Evolutionary conservation across 768 basidiomycete species (phyloP), one percentile per base, ranked within the genome.

Genomic region (Leccinum uliginosum): DNA sequence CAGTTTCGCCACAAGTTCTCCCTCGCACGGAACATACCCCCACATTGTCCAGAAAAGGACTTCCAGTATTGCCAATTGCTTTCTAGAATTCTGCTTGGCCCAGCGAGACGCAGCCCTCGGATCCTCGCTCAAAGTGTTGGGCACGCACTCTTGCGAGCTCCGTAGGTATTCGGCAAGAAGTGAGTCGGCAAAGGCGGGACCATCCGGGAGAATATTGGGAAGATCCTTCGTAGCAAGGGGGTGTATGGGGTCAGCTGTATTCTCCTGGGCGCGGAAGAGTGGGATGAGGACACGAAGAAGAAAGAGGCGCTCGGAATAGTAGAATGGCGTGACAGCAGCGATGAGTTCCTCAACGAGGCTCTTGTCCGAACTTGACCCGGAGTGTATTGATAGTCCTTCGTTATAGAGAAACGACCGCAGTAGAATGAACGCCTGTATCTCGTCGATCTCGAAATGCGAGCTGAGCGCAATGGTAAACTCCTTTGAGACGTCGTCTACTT

Each of bases 11-110:
- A 91, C 85, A 55, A 88, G 65, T 4, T 80, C 73, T 2, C 86
- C 89, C 35, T 76, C 80, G 62, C 89, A 86, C 0, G 85, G 71
- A 11, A 83, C 81, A 56, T 83, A 86, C 12, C 81, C 84, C 85
- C 88, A 95, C 82, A 93, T 86, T 5, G 85, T 80, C 83, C 91
- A 91, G 71, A 97, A 98, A 46, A 97, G 76, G 32, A 95, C 83
- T 62, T 97, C 92, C 50, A 97, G 74, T 44, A 93, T 67, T 11
- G 85, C 84, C 43, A 93, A 74, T 68, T 96, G 95, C 65, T 94
- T 87, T 64, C 81, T 83, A 30, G 80, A 66, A 64, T 83, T 87
- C 70, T 92, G 86, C 73, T 87, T 89, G 38, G 82, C 86, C 83
- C 85, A 88, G 40, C 73, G 70, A n/a, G 84, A 79, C 10, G 83